A percentile compares a stretch with the other conserved stretches of the same genome.
These are phyloP conservation scores for Magnolia changhungtana DNA, from an alignment of 164 flowering plant species.

Conservation along the genomic window DNA sequence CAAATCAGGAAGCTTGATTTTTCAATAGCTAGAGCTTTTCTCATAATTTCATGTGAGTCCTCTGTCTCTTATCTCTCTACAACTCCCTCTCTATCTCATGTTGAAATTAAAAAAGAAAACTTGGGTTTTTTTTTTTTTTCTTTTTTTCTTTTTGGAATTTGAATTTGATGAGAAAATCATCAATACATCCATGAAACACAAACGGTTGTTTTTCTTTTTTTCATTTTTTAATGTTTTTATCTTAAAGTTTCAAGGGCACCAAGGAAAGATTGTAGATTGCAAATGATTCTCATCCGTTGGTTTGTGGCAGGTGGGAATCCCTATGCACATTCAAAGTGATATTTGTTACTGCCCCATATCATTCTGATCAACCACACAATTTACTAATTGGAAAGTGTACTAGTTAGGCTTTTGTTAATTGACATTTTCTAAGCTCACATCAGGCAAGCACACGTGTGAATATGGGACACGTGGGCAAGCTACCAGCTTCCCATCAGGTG, in stretches of 20 bases:
- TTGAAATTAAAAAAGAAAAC: background rate
- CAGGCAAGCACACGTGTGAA: too few species aligned
- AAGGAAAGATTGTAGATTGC: background rate
- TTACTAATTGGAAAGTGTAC: too few species aligned
- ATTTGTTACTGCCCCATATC: background rate
- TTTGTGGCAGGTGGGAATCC: too few species aligned
- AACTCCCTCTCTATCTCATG: background rate
- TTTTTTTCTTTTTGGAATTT: background rate
- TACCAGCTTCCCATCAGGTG: too few species aligned
- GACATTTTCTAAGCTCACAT: too few species aligned
- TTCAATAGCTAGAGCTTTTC: background rate
- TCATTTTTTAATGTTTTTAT: background rate
- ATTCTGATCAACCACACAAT: background rate
- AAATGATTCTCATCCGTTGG: too few species aligned
- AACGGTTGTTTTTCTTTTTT: background rate
- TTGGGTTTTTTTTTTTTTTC: background rate
- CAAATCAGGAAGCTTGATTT: background rate
- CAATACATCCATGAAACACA: background rate
- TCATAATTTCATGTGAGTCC: conserved; percentile 7
- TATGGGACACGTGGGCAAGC: too few species aligned
- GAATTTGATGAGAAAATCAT: background rate
- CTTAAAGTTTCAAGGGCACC: background rate
- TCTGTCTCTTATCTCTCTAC: background rate
- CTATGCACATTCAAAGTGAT: too few species aligned
- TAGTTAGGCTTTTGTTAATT: too few species aligned